A percentile compares a stretch with the other conserved stretches of the same genome.
Evolutionary conservation across 306 rosid species (phyloP).

Genomic region (Cercis canadensis): DNA sequence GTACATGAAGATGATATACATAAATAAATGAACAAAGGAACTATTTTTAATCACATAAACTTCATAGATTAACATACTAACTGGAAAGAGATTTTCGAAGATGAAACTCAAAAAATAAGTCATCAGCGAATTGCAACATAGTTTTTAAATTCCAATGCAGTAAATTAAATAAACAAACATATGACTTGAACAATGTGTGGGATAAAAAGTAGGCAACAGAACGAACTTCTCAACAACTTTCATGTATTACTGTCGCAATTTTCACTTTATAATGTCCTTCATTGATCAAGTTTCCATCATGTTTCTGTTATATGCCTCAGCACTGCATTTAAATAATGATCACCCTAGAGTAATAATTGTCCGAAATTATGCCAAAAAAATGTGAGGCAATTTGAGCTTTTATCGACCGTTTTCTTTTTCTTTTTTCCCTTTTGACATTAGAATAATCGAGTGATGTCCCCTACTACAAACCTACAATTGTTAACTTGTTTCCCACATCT

Average conservation of each 20-base stretch:
- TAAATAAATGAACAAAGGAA: background rate
- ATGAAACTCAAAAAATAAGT: background rate
- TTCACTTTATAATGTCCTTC: background rate
- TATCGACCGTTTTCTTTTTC: background rate
- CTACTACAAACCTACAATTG: background rate
- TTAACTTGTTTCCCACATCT: constrained; percentile 4
- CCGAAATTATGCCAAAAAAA: too few species aligned
- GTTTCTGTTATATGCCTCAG: background rate
- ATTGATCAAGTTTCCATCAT: background rate
- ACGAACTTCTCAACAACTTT: background rate
- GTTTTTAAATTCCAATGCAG: background rate
- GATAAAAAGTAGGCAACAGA: too few species aligned
- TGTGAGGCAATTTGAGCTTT: background rate
- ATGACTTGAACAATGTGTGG: background rate
- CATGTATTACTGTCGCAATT: background rate
- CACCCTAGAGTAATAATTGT: background rate
- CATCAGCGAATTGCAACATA: background rate
- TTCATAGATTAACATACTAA: background rate
- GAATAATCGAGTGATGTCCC: background rate
- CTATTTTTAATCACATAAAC: constrained; percentile 6
- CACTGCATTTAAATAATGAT: background rate
- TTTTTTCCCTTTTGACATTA: background rate
- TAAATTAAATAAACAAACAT: background rate
- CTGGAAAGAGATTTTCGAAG: constrained; percentile 1
- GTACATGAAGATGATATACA: background rate